Evolutionary conservation across 352 stramenopile species (phyloP).

Genomic region (Globisporangium iwayamae): DNA sequence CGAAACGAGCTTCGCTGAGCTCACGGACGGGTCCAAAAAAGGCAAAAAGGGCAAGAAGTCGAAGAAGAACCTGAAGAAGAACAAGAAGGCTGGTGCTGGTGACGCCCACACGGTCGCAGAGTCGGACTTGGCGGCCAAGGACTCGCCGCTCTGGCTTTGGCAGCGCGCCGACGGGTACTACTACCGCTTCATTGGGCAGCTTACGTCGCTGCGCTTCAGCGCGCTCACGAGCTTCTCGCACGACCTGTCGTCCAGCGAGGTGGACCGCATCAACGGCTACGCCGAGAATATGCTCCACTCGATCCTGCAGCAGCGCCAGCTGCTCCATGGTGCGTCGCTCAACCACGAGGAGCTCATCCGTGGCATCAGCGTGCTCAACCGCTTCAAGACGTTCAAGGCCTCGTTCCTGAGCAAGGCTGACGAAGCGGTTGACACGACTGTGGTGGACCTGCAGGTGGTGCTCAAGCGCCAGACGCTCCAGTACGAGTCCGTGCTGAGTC

Average conservation of each 20-base stretch:
- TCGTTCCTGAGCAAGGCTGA: conserved; percentile 10
- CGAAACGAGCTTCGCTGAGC: conserved; percentile 10
- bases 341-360: conserved; percentile 72
- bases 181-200: conserved; percentile 83
- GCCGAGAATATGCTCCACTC: conserved; percentile 88
- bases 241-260: conserved; percentile 79
- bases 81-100: conserved; percentile 22
- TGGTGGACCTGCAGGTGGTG: conserved; percentile 1
- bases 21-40: conserved; percentile 17
- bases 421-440: background rate
- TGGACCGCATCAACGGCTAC: conserved; percentile 86
- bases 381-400: conserved; percentile 41
- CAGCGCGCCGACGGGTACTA: conserved; percentile 86
- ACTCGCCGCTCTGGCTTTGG: conserved; percentile 79
- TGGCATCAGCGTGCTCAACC: conserved; percentile 43
- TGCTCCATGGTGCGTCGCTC: conserved; percentile 61
- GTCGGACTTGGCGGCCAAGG: conserved; percentile 29
- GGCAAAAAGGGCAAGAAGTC: conserved; percentile 29
- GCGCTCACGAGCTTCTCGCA: conserved; percentile 80
- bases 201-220: conserved; percentile 75
- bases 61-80: conserved; percentile 27
- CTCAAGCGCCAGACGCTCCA: conserved; percentile 2
- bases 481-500: conserved; percentile 19
- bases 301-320: conserved; percentile 86
- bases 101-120: conserved; percentile 6